Conservation (phyloP, 2,329 filamentous ascomycete species). For the Aspergillus hiratsukae region DNA sequence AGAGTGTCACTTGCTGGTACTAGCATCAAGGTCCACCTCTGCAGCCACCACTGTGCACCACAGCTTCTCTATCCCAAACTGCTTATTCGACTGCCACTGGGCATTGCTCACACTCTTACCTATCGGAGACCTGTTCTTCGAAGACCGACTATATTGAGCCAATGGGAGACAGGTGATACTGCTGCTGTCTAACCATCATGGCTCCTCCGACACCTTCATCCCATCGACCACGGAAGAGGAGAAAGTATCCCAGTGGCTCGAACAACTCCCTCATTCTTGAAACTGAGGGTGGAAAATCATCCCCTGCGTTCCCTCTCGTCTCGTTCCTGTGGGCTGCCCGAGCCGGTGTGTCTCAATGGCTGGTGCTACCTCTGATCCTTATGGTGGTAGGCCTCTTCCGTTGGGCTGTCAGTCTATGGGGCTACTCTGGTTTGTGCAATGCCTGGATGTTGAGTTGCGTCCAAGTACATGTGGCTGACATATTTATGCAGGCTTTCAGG, state of each 20-base stretch:
- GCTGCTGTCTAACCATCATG: slow-evolving; percentile 19
- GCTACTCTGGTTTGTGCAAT: slow-evolving; percentile 70
- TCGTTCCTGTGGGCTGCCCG: slow-evolving; percentile 93
- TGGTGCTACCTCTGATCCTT: slow-evolving; percentile 78
- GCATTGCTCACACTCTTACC: background rate
- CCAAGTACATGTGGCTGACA: slow-evolving; percentile 6
- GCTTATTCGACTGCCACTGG: background rate
- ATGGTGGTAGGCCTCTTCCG: slow-evolving; percentile 89
- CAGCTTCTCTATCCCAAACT: slow-evolving; percentile 3
- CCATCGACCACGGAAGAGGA: slow-evolving; percentile 45
- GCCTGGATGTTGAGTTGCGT: background rate
- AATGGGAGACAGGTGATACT: slow-evolving; percentile 21
- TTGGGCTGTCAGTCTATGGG: slow-evolving; percentile 90
- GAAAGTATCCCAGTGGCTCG: slow-evolving; percentile 35
- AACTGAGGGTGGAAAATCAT: slow-evolving; percentile 41
- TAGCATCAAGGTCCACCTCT: slow-evolving; percentile 2
- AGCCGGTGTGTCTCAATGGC: slow-evolving; percentile 80
- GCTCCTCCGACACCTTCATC: slow-evolving; percentile 28
- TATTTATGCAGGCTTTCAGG: slow-evolving; percentile 58
- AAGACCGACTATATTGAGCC: background rate
- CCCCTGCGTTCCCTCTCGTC: slow-evolving; percentile 80
- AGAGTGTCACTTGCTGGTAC: slow-evolving; percentile 9
- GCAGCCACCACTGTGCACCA: background rate
- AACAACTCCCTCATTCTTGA: slow-evolving; percentile 43
- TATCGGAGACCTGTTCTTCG: background rate